Conservation (phyloP, 2,329 filamentous ascomycete genomes). For the Fusarium armeniacum region DNA sequence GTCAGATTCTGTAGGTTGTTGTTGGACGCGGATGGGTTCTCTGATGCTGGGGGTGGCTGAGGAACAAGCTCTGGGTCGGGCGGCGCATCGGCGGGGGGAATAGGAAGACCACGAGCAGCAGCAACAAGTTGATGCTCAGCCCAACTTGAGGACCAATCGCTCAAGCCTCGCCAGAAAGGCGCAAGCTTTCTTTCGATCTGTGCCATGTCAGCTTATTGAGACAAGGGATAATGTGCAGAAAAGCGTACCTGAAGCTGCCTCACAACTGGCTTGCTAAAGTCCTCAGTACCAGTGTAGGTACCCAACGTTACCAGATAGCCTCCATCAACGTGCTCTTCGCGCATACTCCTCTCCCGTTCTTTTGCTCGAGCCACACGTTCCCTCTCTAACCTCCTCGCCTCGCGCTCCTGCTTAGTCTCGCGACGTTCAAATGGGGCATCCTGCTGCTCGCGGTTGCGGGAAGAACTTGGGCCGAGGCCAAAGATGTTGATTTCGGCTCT, state of each 20-base stretch:
- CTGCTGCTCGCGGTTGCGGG: conserved; percentile 56
- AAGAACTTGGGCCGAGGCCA: conserved; percentile 57
- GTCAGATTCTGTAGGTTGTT: conserved; percentile 79
- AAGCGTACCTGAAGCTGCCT: conserved; percentile 86
- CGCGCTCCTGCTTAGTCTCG: conserved; percentile 92
- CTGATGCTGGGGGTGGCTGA: conserved; percentile 60
- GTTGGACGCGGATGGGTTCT: conserved; percentile 62
- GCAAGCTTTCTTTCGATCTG: conserved; percentile 94
- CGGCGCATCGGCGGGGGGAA: conserved; percentile 87
- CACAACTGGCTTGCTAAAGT: conserved; percentile 91
- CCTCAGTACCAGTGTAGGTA: conserved; percentile 91
- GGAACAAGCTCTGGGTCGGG: conserved; percentile 75
- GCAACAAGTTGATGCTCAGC: conserved; percentile 96
- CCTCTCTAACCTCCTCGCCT: conserved; percentile 86
- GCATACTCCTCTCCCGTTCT: conserved; percentile 91
- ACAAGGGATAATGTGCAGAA: background rate
- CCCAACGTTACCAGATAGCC: conserved; percentile 95
- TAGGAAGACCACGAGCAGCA: conserved; percentile 83
- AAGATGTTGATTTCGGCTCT: conserved; percentile 64
- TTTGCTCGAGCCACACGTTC: conserved; percentile 81
- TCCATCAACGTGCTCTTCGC: conserved; percentile 92
- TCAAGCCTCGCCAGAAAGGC: conserved; percentile 94
- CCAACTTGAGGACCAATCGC: conserved; percentile 91
- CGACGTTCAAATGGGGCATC: conserved; percentile 72
- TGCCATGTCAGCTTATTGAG: conserved; percentile 36